A percentile compares a stretch with the other conserved stretches of the same genome.
Conservation (phyloP, 805 yeast genomes). For the Yueomyces sinensis region DNA sequence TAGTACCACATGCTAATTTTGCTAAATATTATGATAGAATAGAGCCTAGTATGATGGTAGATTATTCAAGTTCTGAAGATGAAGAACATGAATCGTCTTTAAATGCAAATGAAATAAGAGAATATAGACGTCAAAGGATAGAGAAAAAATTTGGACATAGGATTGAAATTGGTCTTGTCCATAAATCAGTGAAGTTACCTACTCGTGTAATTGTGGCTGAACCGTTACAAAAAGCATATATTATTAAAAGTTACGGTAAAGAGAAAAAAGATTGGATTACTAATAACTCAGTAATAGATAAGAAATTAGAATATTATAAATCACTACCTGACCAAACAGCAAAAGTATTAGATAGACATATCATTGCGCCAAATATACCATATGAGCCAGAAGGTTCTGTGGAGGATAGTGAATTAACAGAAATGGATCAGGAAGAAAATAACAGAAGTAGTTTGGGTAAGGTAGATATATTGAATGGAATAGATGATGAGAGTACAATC, state of each 20-base stretch:
- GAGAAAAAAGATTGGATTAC: constrained; percentile 13
- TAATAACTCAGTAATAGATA: constrained; percentile 1
- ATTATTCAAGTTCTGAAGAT: constrained; percentile 21
- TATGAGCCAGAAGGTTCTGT: too few species aligned
- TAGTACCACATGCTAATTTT: neutral
- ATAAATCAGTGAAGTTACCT: neutral
- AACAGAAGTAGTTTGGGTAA: too few species aligned
- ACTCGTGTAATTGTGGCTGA: constrained; percentile 19
- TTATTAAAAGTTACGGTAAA: constrained; percentile 9
- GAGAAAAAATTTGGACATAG: constrained; percentile 13
- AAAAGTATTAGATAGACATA: neutral
- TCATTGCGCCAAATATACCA: too few species aligned
- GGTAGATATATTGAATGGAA: too few species aligned
- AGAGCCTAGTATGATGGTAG: constrained; percentile 10
- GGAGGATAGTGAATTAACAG: too few species aligned
- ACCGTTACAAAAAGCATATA: constrained; percentile 18
- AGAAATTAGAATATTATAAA: constrained; percentile 6
- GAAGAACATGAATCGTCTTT: constrained; percentile 13
- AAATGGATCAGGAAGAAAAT: too few species aligned
- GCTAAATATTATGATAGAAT: constrained; percentile 5
- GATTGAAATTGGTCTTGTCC: constrained; percentile 11
- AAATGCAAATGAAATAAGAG: constrained; percentile 8
- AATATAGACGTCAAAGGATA: constrained; percentile 7
- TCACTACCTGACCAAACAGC: constrained; percentile 12
- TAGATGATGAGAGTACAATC: too few species aligned